Percentiles rank a stretch among this genome's conserved stretches.
Conservation (phyloP, 768 basidiomycete species). For the Suillus plorans region DNA sequence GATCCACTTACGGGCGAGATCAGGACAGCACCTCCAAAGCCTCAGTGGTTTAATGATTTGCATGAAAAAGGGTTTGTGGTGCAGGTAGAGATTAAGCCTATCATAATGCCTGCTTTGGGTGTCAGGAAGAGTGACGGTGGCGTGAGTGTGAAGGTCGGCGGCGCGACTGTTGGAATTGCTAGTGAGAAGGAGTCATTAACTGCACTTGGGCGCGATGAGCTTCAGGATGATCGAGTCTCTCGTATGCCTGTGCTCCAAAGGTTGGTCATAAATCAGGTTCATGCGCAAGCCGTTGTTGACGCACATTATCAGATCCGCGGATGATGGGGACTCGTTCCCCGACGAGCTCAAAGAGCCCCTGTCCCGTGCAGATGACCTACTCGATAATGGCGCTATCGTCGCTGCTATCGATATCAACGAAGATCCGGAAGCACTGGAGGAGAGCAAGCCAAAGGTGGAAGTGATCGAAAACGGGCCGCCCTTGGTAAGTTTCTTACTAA, state of each 20-base stretch:
- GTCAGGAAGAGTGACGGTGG: slow-evolving; percentile 12
- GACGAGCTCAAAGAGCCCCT: slow-evolving; percentile 59
- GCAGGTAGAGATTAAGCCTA: slow-evolving; percentile 53
- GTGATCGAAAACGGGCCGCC: slow-evolving; percentile 16
- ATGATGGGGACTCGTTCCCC: slow-evolving; percentile 58
- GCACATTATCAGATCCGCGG: slow-evolving; percentile 42
- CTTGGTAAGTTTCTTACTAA: slow-evolving; percentile 20
- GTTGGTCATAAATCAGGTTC: slow-evolving; percentile 21
- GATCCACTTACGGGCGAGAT: slow-evolving; percentile 81
- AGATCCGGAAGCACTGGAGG: slow-evolving; percentile 18
- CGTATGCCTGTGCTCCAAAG: slow-evolving; percentile 69
- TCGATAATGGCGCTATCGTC: slow-evolving; percentile 40
- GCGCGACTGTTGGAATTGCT: slow-evolving; percentile 43
- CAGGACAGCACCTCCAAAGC: slow-evolving; percentile 57
- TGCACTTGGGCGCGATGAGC: slow-evolving; percentile 69
- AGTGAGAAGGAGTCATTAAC: slow-evolving; percentile 79
- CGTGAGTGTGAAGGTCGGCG: slow-evolving; percentile 35
- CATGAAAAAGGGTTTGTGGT: slow-evolving; percentile 61
- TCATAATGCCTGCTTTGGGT: slow-evolving; percentile 26
- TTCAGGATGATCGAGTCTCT: slow-evolving; percentile 67
- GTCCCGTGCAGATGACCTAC: slow-evolving; percentile 58
- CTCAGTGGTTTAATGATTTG: slow-evolving; percentile 71
- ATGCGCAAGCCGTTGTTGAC: slow-evolving; percentile 8
- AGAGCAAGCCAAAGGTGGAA: slow-evolving; percentile 19
- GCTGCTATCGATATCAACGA: slow-evolving; percentile 14